A percentile compares a stretch with the other conserved stretches of the same genome.
Conservation (phyloP, 257 asterid genomes). For the Ilex asprella region DNA sequence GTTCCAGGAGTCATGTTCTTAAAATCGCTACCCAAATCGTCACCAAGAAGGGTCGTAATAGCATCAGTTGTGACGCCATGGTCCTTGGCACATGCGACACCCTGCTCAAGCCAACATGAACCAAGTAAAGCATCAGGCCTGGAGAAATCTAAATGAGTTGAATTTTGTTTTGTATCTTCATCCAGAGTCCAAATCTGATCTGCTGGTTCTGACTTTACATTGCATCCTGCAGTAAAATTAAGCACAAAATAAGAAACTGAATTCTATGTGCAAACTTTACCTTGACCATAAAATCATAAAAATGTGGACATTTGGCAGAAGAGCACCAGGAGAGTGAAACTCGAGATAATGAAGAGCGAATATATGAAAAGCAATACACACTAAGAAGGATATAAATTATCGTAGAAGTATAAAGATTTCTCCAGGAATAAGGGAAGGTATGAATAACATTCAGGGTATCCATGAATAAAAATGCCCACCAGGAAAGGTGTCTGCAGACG, state of each 20-base stretch:
- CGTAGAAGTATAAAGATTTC: neutral
- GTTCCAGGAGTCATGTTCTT: conserved; percentile 14
- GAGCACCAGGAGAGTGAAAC: neutral
- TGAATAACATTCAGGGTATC: too few relatives aligned
- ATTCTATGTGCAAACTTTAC: too few relatives aligned
- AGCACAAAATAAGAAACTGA: conserved; percentile 1
- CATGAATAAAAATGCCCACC: neutral
- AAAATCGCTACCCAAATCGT: conserved; percentile 20
- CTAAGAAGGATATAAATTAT: too few relatives aligned
- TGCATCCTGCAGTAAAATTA: conserved; percentile 21
- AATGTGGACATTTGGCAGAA: too few relatives aligned
- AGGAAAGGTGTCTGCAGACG: conserved; percentile 24
- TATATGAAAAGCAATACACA: too few relatives aligned
- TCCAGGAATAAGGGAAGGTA: neutral
- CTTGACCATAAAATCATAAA: too few relatives aligned
- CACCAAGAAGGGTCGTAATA: conserved; percentile 18
- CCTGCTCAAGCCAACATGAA: conserved; percentile 38
- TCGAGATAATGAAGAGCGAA: neutral
- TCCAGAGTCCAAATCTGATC: conserved; percentile 31
- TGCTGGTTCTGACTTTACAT: conserved; percentile 35
- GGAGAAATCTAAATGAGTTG: conserved; percentile 13
- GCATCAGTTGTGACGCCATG: conserved; percentile 19
- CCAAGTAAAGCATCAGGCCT: conserved; percentile 46
- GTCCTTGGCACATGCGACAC: conserved; percentile 17
- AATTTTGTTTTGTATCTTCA: conserved; percentile 16